A percentile compares a stretch with the other conserved stretches of the same genome.
Evolutionary conservation across 1,284 basidiomycete species (phyloP).

Genomic region (Papiliotrema flavescens): DNA sequence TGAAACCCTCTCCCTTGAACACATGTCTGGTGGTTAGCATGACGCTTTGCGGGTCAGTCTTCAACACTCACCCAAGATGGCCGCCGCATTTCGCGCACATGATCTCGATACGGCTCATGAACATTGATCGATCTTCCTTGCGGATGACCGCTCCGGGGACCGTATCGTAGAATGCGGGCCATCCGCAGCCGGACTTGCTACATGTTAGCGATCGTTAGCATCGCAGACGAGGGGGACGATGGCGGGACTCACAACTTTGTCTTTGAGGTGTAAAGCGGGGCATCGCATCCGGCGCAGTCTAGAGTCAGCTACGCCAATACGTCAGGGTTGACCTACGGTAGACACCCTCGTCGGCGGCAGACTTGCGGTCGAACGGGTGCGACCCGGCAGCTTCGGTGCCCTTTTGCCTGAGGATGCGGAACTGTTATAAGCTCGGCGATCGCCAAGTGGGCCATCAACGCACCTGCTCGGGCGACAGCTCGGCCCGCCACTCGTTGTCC

Average conservation of each 20-base stretch:
- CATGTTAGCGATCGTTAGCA: not conserved
- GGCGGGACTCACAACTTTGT: slow-evolving; percentile 67
- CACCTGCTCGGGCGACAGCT: slow-evolving; percentile 79
- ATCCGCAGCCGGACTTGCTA: slow-evolving; percentile 80
- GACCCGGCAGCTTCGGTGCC: slow-evolving; percentile 78
- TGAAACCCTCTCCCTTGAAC: slow-evolving; percentile 77
- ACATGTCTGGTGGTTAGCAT: slow-evolving; percentile 56
- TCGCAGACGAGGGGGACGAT: not conserved
- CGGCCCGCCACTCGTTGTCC: slow-evolving; percentile 80
- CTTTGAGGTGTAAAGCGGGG: slow-evolving; percentile 69
- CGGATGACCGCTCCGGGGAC: slow-evolving; percentile 82
- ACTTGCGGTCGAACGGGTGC: slow-evolving; percentile 68
- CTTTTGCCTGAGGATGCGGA: slow-evolving; percentile 78
- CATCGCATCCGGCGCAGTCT: slow-evolving; percentile 51
- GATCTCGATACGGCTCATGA: slow-evolving; percentile 49
- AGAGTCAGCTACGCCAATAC: not conserved
- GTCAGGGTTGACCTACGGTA: slow-evolving; percentile 53
- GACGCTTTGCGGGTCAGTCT: too few relatives aligned
- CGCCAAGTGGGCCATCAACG: slow-evolving; percentile 16
- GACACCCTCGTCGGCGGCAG: slow-evolving; percentile 56
- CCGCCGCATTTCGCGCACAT: slow-evolving; percentile 61
- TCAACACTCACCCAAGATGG: slow-evolving; percentile 58
- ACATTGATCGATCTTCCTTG: slow-evolving; percentile 49
- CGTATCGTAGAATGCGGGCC: slow-evolving; percentile 96
- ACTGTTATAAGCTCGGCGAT: slow-evolving; percentile 54